These are phyloP conservation scores for Pseudopithomyces chartarum DNA, from an alignment of 2,329 filamentous ascomycete species.

Conservation along the genomic window DNA sequence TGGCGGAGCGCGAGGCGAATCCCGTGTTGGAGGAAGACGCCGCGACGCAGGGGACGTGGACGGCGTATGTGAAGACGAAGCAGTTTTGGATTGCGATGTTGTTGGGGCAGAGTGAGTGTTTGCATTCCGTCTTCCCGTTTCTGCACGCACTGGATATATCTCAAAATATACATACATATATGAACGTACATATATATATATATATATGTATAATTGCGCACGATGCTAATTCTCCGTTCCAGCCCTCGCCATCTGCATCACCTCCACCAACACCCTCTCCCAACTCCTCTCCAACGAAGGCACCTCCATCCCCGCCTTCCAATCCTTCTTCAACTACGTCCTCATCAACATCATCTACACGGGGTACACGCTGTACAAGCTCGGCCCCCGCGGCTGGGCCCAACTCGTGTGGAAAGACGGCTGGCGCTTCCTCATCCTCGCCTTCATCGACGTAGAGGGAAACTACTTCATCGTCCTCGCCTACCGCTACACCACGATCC, in stretches of 20 bases:
- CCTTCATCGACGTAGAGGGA: conserved; percentile 92
- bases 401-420: conserved; percentile 70
- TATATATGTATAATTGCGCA: too few relatives aligned
- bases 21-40: conserved; percentile 42
- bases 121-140: neutral
- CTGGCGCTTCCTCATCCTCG: conserved; percentile 90
- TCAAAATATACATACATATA: too few relatives aligned
- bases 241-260: conserved; percentile 75
- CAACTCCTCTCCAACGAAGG: conserved; percentile 69
- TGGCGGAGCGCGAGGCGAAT: conserved; percentile 15
- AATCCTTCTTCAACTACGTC: conserved; percentile 94
- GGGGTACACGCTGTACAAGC: conserved; percentile 75
- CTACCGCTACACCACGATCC: conserved; percentile 84
- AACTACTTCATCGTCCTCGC: conserved; percentile 98
- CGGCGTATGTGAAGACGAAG: conserved; percentile 76
- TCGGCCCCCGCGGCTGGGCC: conserved; percentile 74
- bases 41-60: conserved; percentile 52
- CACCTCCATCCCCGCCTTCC: conserved; percentile 90
- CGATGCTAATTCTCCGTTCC: neutral
- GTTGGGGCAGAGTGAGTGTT: conserved; percentile 63
- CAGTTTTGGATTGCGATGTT: conserved; percentile 87
- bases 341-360: conserved; percentile 83
- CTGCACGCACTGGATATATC: too few relatives aligned
- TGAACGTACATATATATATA: too few relatives aligned
- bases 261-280: conserved; percentile 88